phyloP scores from a whole-genome alignment of 495 filamentous ascomycete genomes.

The Emericellopsis terricola region DNA sequence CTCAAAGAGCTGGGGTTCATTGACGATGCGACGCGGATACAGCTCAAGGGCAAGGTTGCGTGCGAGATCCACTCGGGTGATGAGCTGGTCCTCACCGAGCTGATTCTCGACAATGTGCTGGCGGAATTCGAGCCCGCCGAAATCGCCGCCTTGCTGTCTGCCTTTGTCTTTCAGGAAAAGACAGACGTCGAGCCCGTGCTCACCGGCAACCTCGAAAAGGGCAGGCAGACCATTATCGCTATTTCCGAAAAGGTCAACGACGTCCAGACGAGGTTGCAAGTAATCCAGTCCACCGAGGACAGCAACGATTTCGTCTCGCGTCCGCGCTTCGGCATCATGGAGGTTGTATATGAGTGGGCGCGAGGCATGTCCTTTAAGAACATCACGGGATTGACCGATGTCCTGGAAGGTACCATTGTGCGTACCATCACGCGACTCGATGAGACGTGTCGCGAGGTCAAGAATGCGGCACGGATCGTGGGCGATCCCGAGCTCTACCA shows the following conservation, averaged over 20 bases:
- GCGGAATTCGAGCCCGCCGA: conserved; percentile 92
- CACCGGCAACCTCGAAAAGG: conserved; percentile 65
- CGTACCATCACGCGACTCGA: conserved; percentile 81
- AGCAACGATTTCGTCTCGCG: conserved; percentile 77
- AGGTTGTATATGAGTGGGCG: conserved; percentile 98
- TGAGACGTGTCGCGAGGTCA: conserved; percentile 93
- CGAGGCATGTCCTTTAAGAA: conserved; percentile 95
- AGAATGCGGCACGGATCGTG: conserved; percentile 88
- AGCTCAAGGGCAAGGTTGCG: conserved; percentile 93
- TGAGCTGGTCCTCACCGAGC: conserved; percentile 90
- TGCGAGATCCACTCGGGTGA: conserved; percentile 97
- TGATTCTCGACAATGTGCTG: conserved; percentile 90
- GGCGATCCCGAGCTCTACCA: conserved; percentile 85
- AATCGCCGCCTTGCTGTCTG: conserved; percentile 82
- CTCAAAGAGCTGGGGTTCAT: conserved; percentile 83
- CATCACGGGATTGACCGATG: conserved; percentile 91
- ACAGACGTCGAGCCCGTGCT: conserved; percentile 72
- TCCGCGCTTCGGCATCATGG: conserved; percentile 80
- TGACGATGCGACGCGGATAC: conserved; percentile 64
- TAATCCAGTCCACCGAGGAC: conserved; percentile 76
- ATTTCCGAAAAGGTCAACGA: conserved; percentile 84
- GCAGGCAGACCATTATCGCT: conserved; percentile 67
- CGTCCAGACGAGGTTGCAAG: conserved; percentile 73
- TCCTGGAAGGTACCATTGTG: conserved; percentile 93
- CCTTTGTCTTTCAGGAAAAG: conserved; percentile 98